Conservation (phyloP, 192 early-diverging fungal genomes). For the Funneliformis geosporum region DNA sequence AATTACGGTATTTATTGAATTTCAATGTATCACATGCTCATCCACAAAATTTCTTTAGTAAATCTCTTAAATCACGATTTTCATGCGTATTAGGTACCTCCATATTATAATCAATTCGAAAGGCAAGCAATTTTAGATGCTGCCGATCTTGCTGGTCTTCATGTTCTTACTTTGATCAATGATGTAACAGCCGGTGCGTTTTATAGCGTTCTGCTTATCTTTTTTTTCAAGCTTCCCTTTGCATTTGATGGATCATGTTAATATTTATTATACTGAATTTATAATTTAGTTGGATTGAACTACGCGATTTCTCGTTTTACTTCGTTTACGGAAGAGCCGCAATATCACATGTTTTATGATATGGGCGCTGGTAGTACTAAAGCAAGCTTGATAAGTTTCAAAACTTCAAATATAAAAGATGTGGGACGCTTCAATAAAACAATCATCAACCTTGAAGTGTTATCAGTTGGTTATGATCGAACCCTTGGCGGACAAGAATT, state of each 20-base stretch:
- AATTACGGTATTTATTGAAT: conserved; percentile 67
- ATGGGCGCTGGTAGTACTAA: conserved; percentile 95
- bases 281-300: conserved; percentile 77
- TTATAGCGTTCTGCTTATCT: not conserved
- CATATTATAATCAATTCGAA: conserved; percentile 88
- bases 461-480: conserved; percentile 78
- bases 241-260: no score
- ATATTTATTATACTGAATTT: conserved; percentile 1
- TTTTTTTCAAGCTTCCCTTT: conserved; percentile 2
- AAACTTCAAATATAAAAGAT: conserved; percentile 58
- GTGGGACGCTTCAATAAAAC: conserved; percentile 57
- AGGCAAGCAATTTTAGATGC: conserved; percentile 92
- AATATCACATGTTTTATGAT: conserved; percentile 93
- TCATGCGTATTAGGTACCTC: conserved; percentile 70
- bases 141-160: conserved; percentile 85
- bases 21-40: not conserved
- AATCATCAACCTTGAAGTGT: conserved; percentile 72
- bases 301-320: conserved; percentile 73
- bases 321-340: conserved; percentile 58
- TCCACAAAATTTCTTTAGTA: not conserved
- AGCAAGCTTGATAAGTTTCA: conserved; percentile 85
- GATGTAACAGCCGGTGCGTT: conserved; percentile 86
- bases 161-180: conserved; percentile 81
- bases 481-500: conserved; percentile 87
- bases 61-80: not conserved